phyloP scores from a whole-genome alignment of 495 filamentous ascomycete species.

The Penicillium cinerascens region DNA sequence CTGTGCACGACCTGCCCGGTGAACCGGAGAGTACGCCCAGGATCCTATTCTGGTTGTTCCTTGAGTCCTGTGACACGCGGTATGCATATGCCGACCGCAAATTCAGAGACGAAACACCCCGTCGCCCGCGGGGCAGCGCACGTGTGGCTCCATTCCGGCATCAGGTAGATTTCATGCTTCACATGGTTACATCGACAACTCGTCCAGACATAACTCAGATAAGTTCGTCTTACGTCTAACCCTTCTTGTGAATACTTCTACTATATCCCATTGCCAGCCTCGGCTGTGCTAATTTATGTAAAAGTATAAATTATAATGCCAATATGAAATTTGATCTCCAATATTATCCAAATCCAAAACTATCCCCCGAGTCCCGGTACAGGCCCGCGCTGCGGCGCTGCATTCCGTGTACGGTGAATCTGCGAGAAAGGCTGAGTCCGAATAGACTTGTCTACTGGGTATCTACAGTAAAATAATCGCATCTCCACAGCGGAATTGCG shows the following conservation, averaged over 20 bases:
- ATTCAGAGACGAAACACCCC: not conserved
- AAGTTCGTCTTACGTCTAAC: not conserved
- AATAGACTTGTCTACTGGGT: not conserved
- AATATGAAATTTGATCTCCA: not conserved
- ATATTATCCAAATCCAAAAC: not conserved
- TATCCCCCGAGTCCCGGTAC: conserved; percentile 1
- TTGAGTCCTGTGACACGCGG: not conserved
- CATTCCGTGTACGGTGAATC: conserved; percentile 10
- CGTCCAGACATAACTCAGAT: not conserved
- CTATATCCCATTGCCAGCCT: not conserved
- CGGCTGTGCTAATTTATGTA: not conserved
- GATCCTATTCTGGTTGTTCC: not conserved
- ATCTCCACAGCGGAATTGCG: too few species aligned
- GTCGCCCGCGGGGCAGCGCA: not conserved
- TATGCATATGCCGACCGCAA: not conserved
- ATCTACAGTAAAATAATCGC: too few species aligned
- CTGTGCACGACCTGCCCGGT: not conserved
- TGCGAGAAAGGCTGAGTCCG: not conserved
- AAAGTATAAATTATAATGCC: not conserved
- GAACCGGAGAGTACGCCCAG: not conserved
- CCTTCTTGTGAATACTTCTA: not conserved
- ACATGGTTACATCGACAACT: not conserved
- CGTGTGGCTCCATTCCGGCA: not conserved
- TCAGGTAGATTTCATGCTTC: not conserved
- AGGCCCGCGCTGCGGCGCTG: conserved; percentile 17